Base-by-base conservation (phyloP, 2,329 filamentous ascomycete species). In the Hirsutella thompsonii region DNA sequence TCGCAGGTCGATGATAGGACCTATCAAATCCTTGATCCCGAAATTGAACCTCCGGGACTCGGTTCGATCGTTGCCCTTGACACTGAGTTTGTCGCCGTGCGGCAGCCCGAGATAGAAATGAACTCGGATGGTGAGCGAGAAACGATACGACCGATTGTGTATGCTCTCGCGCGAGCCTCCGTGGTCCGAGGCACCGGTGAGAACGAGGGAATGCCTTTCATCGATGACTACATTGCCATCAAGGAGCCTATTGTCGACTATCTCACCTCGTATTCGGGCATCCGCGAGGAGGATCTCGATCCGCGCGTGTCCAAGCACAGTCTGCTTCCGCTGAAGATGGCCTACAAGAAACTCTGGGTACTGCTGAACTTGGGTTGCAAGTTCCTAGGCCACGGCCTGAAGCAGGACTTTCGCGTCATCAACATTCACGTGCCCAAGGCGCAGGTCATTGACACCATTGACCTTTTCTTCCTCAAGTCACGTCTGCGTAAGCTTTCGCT, bases 311-410 rank as follows among this genome's bases (percentile, higher is more conserved):
- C 83, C 35, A 76, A 73, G 41, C 90, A 94, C 60, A 86, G 87
- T 41, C 74, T 96, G 0, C 80, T 96, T 8, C 75, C 83, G 2
- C 71, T 96, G 33, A 98, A 98, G 58, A 76, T 84, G 43, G 89
- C 86, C 1, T 98, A 96, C 70, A 98, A 98, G 64, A 95, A 95
- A 60, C 78, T 98, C 23, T 98, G 93, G 93, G 76, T 96, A 14
- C 72, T 98, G 16, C 74, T 98, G 26, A 98, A 98, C 56, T 72
- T 96, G 0, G 92, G 92, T 37, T 94, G 88, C 62, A 78, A 85
- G 47, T 98, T 98, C 57, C 75, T 98, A 5, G 92, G 92, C 2
- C 92, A 98, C 55, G 90, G 90, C 4, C 70, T 98, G 34, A 86
- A 86, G 49, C 90, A 92, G 51, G 92, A 98, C 61, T 96, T 98